Evolutionary conservation across 495 filamentous ascomycete species (phyloP).

Genomic region (Talaromyces nanjingensis): DNA sequence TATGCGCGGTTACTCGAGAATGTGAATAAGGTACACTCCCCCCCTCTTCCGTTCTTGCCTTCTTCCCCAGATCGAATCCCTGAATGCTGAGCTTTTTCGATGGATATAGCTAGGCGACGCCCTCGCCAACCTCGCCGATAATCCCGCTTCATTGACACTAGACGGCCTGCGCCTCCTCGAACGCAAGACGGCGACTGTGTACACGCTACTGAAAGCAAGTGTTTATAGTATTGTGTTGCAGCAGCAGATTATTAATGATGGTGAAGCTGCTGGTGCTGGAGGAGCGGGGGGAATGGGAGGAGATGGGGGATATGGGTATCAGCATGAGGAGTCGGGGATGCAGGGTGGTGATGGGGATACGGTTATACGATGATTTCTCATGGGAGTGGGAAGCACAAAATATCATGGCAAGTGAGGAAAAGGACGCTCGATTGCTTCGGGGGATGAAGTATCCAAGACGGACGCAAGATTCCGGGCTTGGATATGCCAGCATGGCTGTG

Average conservation of each 20-base stretch:
- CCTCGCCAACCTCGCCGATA: slow-evolving; percentile 28
- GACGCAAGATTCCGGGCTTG: too few relatives aligned
- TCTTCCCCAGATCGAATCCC: not conserved
- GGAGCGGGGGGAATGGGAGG: slow-evolving; percentile 13
- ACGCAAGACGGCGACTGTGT: slow-evolving; percentile 88
- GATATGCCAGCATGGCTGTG: too few relatives aligned
- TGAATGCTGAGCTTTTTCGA: not conserved
- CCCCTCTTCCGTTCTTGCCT: not conserved
- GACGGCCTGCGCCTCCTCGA: slow-evolving; percentile 85
- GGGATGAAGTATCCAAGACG: too few relatives aligned
- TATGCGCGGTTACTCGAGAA: slow-evolving; percentile 83
- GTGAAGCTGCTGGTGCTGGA: slow-evolving; percentile 12
- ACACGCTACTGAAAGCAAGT: slow-evolving; percentile 92
- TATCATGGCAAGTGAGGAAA: too few relatives aligned
- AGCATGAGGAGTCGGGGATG: slow-evolving; percentile 5
- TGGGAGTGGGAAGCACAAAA: too few relatives aligned
- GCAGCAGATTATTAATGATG: slow-evolving; percentile 78
- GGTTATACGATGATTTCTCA: slow-evolving; percentile 22
- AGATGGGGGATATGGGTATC: slow-evolving; percentile 18
- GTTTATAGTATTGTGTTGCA: slow-evolving; percentile 97
- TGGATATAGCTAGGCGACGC: slow-evolving; percentile 29
- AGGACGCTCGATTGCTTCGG: too few relatives aligned
- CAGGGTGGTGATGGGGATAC: slow-evolving; percentile 22
- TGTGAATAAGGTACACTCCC: slow-evolving; percentile 73
- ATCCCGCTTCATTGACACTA: slow-evolving; percentile 28